Evolutionary conservation across 805 yeast genomes (phyloP).

Genomic region (Candida incommunis): DNA sequence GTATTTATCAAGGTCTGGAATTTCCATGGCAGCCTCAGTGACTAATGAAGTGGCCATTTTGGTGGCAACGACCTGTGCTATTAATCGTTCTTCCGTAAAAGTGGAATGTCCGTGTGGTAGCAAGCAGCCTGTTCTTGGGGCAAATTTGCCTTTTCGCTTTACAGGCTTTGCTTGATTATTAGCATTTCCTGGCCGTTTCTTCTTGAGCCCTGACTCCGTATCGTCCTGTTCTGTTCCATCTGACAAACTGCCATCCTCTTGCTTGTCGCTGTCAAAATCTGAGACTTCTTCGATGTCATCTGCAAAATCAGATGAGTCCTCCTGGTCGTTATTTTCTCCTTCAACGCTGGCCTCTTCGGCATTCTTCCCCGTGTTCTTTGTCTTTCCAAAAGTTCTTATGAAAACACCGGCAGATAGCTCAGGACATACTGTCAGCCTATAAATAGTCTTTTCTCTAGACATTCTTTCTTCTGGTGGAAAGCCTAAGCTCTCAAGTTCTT

Average conservation of each 20-base stretch:
- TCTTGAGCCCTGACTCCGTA: neutral
- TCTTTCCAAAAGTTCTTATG: conserved; percentile 48
- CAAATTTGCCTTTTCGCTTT: neutral
- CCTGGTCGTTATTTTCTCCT: conserved; percentile 9
- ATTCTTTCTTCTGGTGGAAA: conserved; percentile 64
- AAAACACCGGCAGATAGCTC: conserved; percentile 85
- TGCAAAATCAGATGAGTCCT: conserved; percentile 13
- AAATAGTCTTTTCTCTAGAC: conserved; percentile 43
- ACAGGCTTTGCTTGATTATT: neutral
- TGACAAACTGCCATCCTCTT: conserved; percentile 9
- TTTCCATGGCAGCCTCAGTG: conserved; percentile 44
- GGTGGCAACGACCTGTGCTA: conserved; percentile 74
- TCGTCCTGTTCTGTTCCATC: neutral
- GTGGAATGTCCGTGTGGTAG: conserved; percentile 12
- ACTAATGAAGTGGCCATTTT: conserved; percentile 37
- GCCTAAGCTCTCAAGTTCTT: conserved; percentile 48
- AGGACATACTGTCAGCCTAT: conserved; percentile 71
- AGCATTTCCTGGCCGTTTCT: neutral
- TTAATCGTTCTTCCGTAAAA: conserved; percentile 37
- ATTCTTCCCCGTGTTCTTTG: conserved; percentile 18
- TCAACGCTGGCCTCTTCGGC: too few species aligned
- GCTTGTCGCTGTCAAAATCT: conserved; percentile 12
- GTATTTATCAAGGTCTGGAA: conserved; percentile 29
- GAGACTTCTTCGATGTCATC: conserved; percentile 19
- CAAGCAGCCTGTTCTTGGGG: neutral